Evolutionary conservation across 345 rosid genomes (phyloP), one percentile per base, ranked within the genome.

Genomic region (Erucastrum elatum): DNA sequence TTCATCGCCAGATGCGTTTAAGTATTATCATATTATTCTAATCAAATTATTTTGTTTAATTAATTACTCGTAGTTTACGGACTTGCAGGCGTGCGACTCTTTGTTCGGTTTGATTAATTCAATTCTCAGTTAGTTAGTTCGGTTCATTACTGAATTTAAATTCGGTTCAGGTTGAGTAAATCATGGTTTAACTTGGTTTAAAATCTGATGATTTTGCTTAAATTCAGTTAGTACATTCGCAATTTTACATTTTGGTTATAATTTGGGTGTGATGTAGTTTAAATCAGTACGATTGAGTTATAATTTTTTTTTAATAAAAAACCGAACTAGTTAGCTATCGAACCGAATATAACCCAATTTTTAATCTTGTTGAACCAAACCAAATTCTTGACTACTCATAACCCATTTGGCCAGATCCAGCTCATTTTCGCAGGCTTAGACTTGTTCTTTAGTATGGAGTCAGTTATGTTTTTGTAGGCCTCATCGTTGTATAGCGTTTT

Each of bases 1-100:
- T 6, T 70, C 9, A 59, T 66, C 11, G 51, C 62, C 53, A 72
- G 76, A 56, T 77, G 75, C 79, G 55, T 67, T 39, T 46, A 37
- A 6, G 72, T 75, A 35, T 8, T 21, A 26, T 8, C 72, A 55
- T 51, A 61, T 27, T 9, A 7, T 72, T 6, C 29, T 37, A 27
- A 30, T 21, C 21, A 63, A 61, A 41, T 41, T 4, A 8, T 3
- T 46, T 46, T 39, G 17, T 16, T 7, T 12, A 75, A 12, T 64
- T 13, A 35, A 16, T 56, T 17, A 56, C 60, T 16, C n/a, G 3
- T 41, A 10, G 13, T 44, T 41, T 29, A 49, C 56, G 56, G 56
- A 49, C 21, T 41, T 41, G 49, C 49, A 9, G 5, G 49, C 49
- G 13, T 41, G 49, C 4, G 4, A 10, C 13, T 41, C 4, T 41